A percentile compares a stretch with the other conserved stretches of the same genome.
Conservation (phyloP, 768 basidiomycete species). For the Phanerochaete carnosa region DNA sequence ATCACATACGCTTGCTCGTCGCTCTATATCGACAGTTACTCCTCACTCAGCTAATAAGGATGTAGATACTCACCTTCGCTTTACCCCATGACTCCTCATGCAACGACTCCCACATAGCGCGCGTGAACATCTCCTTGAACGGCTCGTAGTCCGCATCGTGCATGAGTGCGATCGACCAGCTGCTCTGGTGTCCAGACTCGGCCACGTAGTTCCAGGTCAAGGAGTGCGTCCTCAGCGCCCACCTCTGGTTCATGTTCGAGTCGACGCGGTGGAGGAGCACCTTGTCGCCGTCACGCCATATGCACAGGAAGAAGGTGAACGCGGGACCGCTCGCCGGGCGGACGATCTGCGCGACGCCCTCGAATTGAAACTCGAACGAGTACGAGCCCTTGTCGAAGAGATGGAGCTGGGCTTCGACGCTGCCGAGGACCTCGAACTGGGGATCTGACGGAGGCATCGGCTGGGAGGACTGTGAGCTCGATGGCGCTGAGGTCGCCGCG, state of each 20-base stretch:
- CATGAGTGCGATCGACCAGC: constrained; percentile 81
- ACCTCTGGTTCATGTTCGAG: constrained; percentile 70
- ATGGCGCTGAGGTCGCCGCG: constrained; percentile 6
- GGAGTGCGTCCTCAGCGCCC: constrained; percentile 58
- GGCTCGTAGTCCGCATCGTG: constrained; percentile 49
- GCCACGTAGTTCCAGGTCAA: constrained; percentile 86
- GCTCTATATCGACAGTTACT: constrained; percentile 34
- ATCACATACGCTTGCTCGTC: constrained; percentile 89
- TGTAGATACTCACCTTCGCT: constrained; percentile 55
- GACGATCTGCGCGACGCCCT: constrained; percentile 53
- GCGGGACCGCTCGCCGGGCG: constrained; percentile 35
- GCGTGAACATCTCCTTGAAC: constrained; percentile 64
- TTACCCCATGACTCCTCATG: constrained; percentile 76
- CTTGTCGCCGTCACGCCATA: constrained; percentile 46
- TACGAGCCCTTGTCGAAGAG: constrained; percentile 53
- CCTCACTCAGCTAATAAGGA: background rate
- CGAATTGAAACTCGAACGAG: constrained; percentile 50
- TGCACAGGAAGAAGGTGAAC: constrained; percentile 60
- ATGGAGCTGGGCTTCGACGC: constrained; percentile 55
- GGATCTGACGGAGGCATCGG: background rate
- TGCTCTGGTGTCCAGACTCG: constrained; percentile 51
- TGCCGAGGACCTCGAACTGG: constrained; percentile 20
- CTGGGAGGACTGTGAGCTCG: background rate
- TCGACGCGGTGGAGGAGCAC: constrained; percentile 60
- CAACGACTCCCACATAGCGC: constrained; percentile 76